Evolutionary conservation across 208 protist genomes (phyloP).

Genomic region (Leishmania amazonensis): DNA sequence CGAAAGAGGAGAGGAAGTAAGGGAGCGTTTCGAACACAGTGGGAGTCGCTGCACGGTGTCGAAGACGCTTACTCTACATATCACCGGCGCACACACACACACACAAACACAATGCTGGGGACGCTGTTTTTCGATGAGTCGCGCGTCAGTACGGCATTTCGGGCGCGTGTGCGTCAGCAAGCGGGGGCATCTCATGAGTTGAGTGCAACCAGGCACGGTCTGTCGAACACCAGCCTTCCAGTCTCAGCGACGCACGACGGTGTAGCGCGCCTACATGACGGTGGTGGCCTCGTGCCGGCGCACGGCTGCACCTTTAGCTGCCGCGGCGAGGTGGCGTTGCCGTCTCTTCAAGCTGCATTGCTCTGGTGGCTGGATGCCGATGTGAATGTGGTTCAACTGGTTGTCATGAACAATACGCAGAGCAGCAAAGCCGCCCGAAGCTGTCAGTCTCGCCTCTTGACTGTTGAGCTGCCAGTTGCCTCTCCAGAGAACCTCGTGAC

Average conservation of each 20-base stretch:
- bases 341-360: conserved; percentile 57
- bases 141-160: conserved; percentile 53
- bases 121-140: conserved; percentile 84
- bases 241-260: neutral
- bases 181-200: neutral
- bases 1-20: neutral
- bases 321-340: conserved; percentile 57
- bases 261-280: conserved; percentile 19
- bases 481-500: conserved; percentile 44
- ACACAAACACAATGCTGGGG: conserved; percentile 47
- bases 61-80: neutral
- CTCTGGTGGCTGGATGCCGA: conserved; percentile 80
- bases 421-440: conserved; percentile 44
- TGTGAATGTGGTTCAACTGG: conserved; percentile 46
- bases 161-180: conserved; percentile 26
- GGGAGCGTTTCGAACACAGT: neutral
- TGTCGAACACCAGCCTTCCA: neutral
- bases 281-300: conserved; percentile 3
- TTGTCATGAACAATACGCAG: conserved; percentile 49
- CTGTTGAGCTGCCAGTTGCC: conserved; percentile 54
- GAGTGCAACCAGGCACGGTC: conserved; percentile 5
- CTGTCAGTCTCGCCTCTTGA: conserved; percentile 61
- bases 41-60: neutral
- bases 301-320: conserved; percentile 40
- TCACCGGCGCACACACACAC: neutral